These are phyloP conservation scores for Cadophora gregata DNA, from an alignment of 2,329 filamentous ascomycete genomes.

Conservation along the genomic window DNA sequence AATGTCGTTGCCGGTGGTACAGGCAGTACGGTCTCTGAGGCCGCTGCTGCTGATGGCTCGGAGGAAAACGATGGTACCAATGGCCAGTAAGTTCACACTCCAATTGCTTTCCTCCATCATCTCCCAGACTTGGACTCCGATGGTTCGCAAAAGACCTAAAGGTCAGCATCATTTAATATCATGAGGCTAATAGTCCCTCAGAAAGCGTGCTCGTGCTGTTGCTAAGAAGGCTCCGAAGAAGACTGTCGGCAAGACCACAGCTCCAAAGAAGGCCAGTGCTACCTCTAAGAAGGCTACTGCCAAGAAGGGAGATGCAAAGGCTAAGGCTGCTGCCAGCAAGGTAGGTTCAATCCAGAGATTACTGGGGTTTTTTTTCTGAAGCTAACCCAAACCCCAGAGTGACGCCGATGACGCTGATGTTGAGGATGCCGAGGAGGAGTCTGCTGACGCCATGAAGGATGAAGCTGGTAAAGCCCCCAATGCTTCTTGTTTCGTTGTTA, in stretches of 20 bases:
- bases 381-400: background rate
- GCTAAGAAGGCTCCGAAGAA: conserved; percentile 9
- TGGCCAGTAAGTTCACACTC: background rate
- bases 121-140: background rate
- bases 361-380: background rate
- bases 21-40: background rate
- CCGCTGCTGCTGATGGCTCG: background rate
- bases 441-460: background rate
- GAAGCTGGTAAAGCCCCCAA: background rate
- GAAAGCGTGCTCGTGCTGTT: background rate
- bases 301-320: conserved; percentile 18
- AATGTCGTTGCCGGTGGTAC: background rate
- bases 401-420: background rate
- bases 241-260: conserved; percentile 16
- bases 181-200: background rate
- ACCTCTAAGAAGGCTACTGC: conserved; percentile 1
- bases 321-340: conserved; percentile 1
- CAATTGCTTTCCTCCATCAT: background rate
- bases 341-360: background rate
- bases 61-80: background rate
- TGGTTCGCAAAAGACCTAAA: background rate
- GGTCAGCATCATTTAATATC: background rate
- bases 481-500: background rate
- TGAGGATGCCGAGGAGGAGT: background rate
- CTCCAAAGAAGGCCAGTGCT: conserved; percentile 42